phyloP scores from a whole-genome alignment of 306 rosid species.

The Leucaena leucocephala region DNA sequence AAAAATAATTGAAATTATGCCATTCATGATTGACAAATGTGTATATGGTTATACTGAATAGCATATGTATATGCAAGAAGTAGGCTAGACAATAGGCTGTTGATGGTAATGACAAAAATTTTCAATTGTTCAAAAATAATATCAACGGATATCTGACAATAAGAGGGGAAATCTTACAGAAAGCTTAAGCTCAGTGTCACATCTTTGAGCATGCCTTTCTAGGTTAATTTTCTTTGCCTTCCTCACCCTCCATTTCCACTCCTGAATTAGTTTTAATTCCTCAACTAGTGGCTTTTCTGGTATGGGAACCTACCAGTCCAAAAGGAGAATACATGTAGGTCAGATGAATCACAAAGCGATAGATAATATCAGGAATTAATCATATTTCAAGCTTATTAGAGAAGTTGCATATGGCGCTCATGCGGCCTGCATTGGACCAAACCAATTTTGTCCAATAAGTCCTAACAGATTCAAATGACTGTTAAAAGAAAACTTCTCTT shows the following conservation, averaged over 20 bases:
- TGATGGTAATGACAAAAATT: not conserved
- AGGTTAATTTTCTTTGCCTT: constrained; percentile 79
- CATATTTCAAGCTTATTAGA: constrained; percentile 13
- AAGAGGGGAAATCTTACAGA: constrained; percentile 60
- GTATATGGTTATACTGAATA: not conserved
- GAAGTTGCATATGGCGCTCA: not conserved
- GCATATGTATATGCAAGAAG: not conserved
- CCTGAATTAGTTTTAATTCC: constrained; percentile 67
- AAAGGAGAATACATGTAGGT: constrained; percentile 27
- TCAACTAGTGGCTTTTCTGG: constrained; percentile 68
- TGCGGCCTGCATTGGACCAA: constrained; percentile 11
- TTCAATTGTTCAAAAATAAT: not conserved
- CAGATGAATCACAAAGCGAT: constrained; percentile 14
- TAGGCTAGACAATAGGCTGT: not conserved
- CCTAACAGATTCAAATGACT: not conserved
- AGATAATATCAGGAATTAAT: not conserved
- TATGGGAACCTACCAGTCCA: constrained; percentile 64
- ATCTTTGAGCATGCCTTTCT: constrained; percentile 86
- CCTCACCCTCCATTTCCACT: constrained; percentile 73
- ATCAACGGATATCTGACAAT: not conserved
- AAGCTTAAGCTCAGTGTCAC: constrained; percentile 86
- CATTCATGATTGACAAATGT: constrained; percentile 7
- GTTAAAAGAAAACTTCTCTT: not conserved
- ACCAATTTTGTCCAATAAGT: constrained; percentile 2
- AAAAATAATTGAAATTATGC: constrained; percentile 1